Base-by-base conservation (phyloP, 176 grass and related monocot species). In the Eremochloa ophiuroides region DNA sequence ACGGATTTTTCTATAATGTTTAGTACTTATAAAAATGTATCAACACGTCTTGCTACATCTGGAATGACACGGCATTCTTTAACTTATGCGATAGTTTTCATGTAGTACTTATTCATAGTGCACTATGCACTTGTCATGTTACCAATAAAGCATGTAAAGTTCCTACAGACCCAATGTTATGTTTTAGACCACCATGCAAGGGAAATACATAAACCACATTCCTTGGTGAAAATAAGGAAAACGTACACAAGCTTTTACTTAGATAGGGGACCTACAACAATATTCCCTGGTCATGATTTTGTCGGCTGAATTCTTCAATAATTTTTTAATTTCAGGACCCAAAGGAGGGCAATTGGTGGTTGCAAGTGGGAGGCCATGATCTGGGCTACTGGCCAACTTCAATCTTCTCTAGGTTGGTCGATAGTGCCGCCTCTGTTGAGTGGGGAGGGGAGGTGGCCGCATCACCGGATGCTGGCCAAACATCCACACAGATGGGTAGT, bases 361-460 rank as follows among this genome's bases (percentile, higher is more conserved):
- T 90, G 72, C 89, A 95, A 23, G 88, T 93, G 12, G 88, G 88
- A 30, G 76, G 79, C 76, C 83, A 93, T 18, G 85, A 88, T 14
- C 23, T 96, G 55, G 93, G 85, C 22, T 96, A 96, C 76, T 96
- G 93, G 93, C 90, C 90, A 60, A 82, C 93, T 0, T 92, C 92
- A 58, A 71, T 96, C 41, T 96, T 96, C 75, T 88, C 87, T n/a
- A 82, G 91, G 63, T 61, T 96, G 28, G 70, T 82, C 1, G 89
- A 86, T 35, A 90, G 85, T 55, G 87, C 88, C 14, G 82, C 93
- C 10, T 83, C 85, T 88, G 88, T 97, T 15, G 77, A 97, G 69
- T 97, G 94, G 94, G 91, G 91, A n/a, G 86, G 88, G 2, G 93
- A 97, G 81, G 93, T 97, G 51, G 51, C 22, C 9, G 77, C 87